Percentiles rank a stretch among this genome's conserved stretches.
phyloP scores from a whole-genome alignment of 192 early-diverging fungal species.

The Jimgerdemannia flammicorona region DNA sequence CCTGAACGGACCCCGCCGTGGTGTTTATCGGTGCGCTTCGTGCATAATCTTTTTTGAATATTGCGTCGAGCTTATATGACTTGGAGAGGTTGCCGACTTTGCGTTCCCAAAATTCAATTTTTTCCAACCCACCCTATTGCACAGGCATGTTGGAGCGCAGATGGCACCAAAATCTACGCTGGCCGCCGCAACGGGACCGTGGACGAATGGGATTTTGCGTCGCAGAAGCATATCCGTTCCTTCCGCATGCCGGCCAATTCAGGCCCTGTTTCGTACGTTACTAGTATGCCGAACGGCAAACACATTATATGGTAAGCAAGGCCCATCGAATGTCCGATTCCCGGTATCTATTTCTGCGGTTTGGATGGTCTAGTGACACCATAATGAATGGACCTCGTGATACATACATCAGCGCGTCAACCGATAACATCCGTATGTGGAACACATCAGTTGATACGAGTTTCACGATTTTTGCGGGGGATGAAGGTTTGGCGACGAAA shows the following conservation, averaged over 20 bases:
- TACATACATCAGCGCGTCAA: constrained; percentile 63
- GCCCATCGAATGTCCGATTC: not conserved
- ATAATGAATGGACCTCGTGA: constrained; percentile 2
- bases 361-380: not conserved
- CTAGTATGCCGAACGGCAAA: constrained; percentile 71
- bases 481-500: constrained; percentile 13
- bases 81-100: no score
- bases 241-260: constrained; percentile 85
- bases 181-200: constrained; percentile 91
- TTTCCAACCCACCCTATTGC: not conserved
- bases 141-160: constrained; percentile 78
- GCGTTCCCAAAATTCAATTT: no score
- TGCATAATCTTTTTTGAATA: constrained; percentile 15
- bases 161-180: constrained; percentile 76
- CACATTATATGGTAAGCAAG: constrained; percentile 74
- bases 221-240: constrained; percentile 60
- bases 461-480: constrained; percentile 31
- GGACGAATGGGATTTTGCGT: constrained; percentile 84
- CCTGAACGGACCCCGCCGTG: constrained; percentile 71
- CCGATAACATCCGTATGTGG: constrained; percentile 93
- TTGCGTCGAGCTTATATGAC: not conserved
- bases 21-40: constrained; percentile 55
- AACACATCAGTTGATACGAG: constrained; percentile 56
- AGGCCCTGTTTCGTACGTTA: constrained; percentile 80
- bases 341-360: not conserved